Evolutionary conservation across 2,329 filamentous ascomycete genomes (phyloP), one percentile per base, ranked within the genome.

Genomic region (Fusarium sp.): DNA sequence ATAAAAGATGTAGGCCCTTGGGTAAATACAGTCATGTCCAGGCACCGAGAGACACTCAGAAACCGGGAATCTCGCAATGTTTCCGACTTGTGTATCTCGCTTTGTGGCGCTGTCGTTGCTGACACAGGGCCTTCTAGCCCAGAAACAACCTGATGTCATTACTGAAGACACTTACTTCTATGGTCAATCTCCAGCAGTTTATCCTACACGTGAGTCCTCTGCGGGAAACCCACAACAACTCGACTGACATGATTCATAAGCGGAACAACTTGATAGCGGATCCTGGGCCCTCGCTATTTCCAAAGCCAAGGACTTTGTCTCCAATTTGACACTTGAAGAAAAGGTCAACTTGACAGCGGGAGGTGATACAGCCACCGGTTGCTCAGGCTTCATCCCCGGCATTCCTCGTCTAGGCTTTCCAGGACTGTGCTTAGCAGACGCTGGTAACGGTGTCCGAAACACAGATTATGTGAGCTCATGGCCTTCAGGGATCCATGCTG

Each of bases 261-360:
- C 55, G 3, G 34, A 58, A 10, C 55, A 58, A 15, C 22, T 26
- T 0, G 39, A 58, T 4, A 31, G 29, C 1, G 55, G 55, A 8
- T 24, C 53, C 3, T 60, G 57, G 57, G 36, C 47, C 0, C 6
- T 10, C 0, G 54, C 57, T 1, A 24, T 59, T 5, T 13, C 35
- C 11, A 60, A 59, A 6, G 57, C 57, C 0, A 46, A 53, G 10
- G 26, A 28, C 1, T 6, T 60, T 4, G 57, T 59, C 0, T 41
- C 54, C 0, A 40, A 60, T 2, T 26, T 60, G 19, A 60, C 57
- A 1, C 54, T 60, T 3, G 47, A 59, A 15, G 57, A 60, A n/a
- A 60, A 60, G 10, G 57, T 60, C 28, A 60, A 60, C 47, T 7
- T 60, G n/a, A 60, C 57, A 5, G 28, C 57, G 6, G 57, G 57